Conservation (phyloP, 352 stramenopile species). For the Phytophthora sansomeana region DNA sequence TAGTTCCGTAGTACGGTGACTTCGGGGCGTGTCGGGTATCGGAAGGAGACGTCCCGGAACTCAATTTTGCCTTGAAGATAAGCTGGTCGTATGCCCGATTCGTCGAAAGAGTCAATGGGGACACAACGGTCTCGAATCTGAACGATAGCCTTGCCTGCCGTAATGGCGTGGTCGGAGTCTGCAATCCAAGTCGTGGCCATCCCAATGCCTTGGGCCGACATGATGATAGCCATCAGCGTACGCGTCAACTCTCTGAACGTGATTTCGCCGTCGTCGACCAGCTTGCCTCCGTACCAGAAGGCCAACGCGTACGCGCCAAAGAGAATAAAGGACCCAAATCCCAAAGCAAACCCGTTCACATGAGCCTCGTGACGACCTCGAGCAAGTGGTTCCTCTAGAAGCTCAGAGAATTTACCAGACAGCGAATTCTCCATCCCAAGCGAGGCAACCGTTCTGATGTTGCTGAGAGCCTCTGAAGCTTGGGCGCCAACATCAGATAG, state of each 20-base stretch:
- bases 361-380: slow-evolving; percentile 39
- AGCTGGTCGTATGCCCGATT: not conserved
- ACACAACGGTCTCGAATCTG: slow-evolving; percentile 39
- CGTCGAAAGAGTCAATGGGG: slow-evolving; percentile 39
- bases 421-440: slow-evolving; percentile 44
- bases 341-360: slow-evolving; percentile 57
- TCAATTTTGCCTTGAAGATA: not conserved
- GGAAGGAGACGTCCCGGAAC: too few species aligned
- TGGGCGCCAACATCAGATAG: slow-evolving; percentile 43
- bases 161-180: slow-evolving; percentile 74
- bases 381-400: slow-evolving; percentile 40
- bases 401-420: slow-evolving; percentile 27
- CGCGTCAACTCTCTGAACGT: slow-evolving; percentile 33
- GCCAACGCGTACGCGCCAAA: slow-evolving; percentile 59
- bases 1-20: too few species aligned
- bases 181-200: slow-evolving; percentile 30
- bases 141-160: slow-evolving; percentile 49
- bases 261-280: slow-evolving; percentile 51
- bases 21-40: too few species aligned
- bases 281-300: slow-evolving; percentile 70
- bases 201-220: slow-evolving; percentile 45
- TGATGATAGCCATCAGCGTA: slow-evolving; percentile 64
- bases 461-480: slow-evolving; percentile 52
- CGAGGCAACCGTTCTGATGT: slow-evolving; percentile 54
- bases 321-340: slow-evolving; percentile 68